Conservation (phyloP, 805 yeast genomes). For the Candida pseudoglaebosa region DNA sequence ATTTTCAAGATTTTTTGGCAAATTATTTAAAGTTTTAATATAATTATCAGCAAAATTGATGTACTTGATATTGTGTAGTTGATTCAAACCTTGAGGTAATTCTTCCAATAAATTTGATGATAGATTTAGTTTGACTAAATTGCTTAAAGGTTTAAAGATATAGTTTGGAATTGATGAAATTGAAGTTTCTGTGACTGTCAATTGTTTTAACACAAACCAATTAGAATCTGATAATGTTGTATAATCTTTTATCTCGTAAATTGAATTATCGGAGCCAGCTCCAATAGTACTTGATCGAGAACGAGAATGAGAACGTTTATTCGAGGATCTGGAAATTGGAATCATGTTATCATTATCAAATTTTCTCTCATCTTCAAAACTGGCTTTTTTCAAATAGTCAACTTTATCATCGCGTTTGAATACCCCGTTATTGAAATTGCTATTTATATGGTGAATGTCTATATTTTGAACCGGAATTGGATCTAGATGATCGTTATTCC, state of each 20-base stretch:
- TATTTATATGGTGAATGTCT: constrained; percentile 7
- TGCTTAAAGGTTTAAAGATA: constrained; percentile 36
- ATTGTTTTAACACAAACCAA: constrained; percentile 40
- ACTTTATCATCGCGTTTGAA: constrained; percentile 1
- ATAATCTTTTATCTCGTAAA: constrained; percentile 13
- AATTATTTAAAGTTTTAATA: constrained; percentile 28
- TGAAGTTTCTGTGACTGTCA: constrained; percentile 38
- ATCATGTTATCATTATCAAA: constrained; percentile 8
- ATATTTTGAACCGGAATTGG: constrained; percentile 8
- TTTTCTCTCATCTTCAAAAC: constrained; percentile 1
- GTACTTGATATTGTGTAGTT: constrained; percentile 45
- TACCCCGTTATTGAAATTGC: constrained; percentile 4
- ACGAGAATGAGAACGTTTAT: too few relatives aligned
- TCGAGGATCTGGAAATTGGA: too few relatives aligned
- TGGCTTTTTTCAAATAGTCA: constrained; percentile 5
- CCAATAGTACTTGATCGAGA: constrained; percentile 23
- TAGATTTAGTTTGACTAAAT: constrained; percentile 47
- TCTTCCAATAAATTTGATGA: constrained; percentile 49
- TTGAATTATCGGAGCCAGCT: constrained; percentile 21
- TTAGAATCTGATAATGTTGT: constrained; percentile 29
- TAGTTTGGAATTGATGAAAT: constrained; percentile 31
- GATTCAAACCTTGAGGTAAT: constrained; percentile 52
- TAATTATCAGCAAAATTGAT: constrained; percentile 41
- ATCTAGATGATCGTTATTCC: constrained; percentile 4
- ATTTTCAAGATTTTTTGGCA: constrained; percentile 30